Conservation (phyloP, 1,284 basidiomycete genomes). For the Blastosporella zonata region DNA sequence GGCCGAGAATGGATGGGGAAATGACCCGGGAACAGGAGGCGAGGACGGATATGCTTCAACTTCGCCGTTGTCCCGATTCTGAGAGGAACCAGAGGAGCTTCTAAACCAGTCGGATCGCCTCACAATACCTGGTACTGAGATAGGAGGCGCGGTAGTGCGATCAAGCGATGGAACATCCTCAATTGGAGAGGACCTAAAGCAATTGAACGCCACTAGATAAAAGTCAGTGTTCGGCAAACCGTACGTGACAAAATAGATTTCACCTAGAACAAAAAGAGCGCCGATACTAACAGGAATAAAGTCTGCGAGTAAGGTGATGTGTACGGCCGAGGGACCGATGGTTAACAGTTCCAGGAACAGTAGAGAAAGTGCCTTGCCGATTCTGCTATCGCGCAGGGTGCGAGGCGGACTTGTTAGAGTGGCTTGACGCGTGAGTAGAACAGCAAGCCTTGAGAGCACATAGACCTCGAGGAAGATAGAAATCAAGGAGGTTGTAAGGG, state of each 20-base stretch:
- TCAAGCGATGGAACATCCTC: background rate
- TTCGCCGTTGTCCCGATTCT: background rate
- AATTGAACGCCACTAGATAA: conserved; percentile 13
- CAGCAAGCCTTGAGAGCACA: conserved; percentile 34
- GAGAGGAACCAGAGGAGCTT: conserved; percentile 4
- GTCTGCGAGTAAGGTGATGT: conserved; percentile 39
- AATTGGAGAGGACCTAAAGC: background rate
- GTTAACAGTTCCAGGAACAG: conserved; percentile 45
- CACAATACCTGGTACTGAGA: conserved; percentile 1
- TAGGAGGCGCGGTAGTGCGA: background rate
- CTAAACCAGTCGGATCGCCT: conserved; percentile 11
- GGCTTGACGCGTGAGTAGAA: conserved; percentile 28
- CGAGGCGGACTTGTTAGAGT: conserved; percentile 26
- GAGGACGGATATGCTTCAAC: background rate
- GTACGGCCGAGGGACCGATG: conserved; percentile 38
- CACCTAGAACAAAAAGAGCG: conserved; percentile 43
- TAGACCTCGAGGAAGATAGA: conserved; percentile 43
- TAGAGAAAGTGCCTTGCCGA: conserved; percentile 38
- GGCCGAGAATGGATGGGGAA: conserved; percentile 11
- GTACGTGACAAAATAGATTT: background rate
- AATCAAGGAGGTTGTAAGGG: conserved; percentile 40
- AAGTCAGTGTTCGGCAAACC: background rate
- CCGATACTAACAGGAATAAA: conserved; percentile 49
- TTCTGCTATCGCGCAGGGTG: conserved; percentile 28
- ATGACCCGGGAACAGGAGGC: background rate